Evolutionary conservation across 2,329 filamentous ascomycete genomes (phyloP).

Genomic region (Aureobasidium leucospermi): DNA sequence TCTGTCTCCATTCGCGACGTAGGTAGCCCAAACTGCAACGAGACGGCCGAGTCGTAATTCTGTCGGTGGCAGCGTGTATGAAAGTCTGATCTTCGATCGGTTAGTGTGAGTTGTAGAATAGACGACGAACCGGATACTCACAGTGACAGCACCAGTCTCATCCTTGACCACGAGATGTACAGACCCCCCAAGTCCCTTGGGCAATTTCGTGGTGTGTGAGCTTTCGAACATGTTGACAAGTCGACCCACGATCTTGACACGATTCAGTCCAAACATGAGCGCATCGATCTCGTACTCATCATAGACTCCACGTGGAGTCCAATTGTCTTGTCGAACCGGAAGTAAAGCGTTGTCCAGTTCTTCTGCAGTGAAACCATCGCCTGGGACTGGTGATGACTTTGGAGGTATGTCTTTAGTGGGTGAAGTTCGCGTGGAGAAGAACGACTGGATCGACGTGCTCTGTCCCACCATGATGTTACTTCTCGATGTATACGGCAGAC

Average conservation of each 20-base stretch:
- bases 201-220: conserved; percentile 34
- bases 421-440: conserved; percentile 27
- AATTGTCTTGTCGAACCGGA: conserved; percentile 22
- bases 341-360: conserved; percentile 28
- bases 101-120: neutral
- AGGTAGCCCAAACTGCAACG: conserved; percentile 50
- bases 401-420: conserved; percentile 19
- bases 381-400: conserved; percentile 19
- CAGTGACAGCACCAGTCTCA: conserved; percentile 47
- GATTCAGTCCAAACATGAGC: conserved; percentile 43
- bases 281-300: conserved; percentile 39
- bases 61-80: conserved; percentile 39
- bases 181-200: conserved; percentile 42
- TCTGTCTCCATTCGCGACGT: conserved; percentile 44
- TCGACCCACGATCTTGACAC: conserved; percentile 48
- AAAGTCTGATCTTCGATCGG: conserved; percentile 42
- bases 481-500: neutral
- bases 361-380: conserved; percentile 49
- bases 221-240: conserved; percentile 49
- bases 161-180: conserved; percentile 51
- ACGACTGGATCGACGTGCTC: conserved; percentile 37
- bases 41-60: conserved; percentile 46
- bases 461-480: neutral
- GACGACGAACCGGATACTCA: conserved; percentile 23
- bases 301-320: conserved; percentile 45